Base-by-base conservation (phyloP, 345 rosid genomes). In the Acer negundo region DNA sequence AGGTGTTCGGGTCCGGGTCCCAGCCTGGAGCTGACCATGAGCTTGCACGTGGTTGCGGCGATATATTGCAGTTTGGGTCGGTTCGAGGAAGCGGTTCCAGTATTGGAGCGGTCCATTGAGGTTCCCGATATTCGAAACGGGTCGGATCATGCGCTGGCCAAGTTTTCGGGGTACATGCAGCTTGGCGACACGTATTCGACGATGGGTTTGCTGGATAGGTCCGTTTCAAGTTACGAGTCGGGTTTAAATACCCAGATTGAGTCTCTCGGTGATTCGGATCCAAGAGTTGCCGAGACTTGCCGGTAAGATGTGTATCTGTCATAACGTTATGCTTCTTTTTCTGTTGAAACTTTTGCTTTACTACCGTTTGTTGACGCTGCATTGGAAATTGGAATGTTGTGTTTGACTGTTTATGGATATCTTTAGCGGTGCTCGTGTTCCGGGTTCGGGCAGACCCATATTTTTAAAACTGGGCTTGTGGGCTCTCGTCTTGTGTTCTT, bases 91-190 rank as follows among this genome's bases (percentile, higher is more conserved):
- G 90, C 88, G 74, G 70, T 88, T 67, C 84, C 87, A 71, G 82
- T 77, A 47, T 79, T 88, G 23, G 86, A 86, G 76, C 84, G 85
- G 62, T 80, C 92, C 66, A 75, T 86, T 46, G 80, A 78, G 58
- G 72, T 82, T 5, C 56, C 71, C 70, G 82, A 76, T 75, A 13
- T 40, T 15, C 55, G 58, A 47, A 53, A 58, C 58, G 86, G 84
- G 59, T 42, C 79, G 63, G 87, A 86, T 70, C 81, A 80, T 64
- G 86, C 88, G 22, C 74, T 88, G 59, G 87, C 89, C 4, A 82
- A 78, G 71, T 88, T 88, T 72, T 77, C 90, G n/a, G 92, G 88
- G 62, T 80, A 63, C 6, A 83, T 86, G 92, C 88, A 86, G 77
- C 85, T 88, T 1, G 92, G 92, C 0, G 92, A 88, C 69, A 86